Base-by-base conservation (phyloP, 192 early-diverging fungal species). In the Backusella psychrophila region DNA sequence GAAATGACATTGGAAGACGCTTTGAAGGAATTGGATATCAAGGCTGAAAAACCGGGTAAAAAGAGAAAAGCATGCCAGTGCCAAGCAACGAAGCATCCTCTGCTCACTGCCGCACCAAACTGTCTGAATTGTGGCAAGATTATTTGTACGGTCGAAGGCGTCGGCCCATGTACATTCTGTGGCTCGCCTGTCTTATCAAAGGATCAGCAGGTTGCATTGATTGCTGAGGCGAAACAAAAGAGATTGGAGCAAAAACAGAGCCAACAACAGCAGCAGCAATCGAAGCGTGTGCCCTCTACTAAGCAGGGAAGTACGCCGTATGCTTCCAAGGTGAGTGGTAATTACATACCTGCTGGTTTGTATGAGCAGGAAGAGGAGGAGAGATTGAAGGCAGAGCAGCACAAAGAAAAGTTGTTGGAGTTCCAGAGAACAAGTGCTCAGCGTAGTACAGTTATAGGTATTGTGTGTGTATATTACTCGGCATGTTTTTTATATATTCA, bases 41-140 rank as follows among this genome's bases (percentile, higher is more conserved):
- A 79, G 41, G 78, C 69, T 21, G 66, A 42, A 59, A 85, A 66
- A 78, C 82, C 7, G 75, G 74, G 76, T 42, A 80, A 79, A 29
- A 85, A 88, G 35, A 78, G 85, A 46, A 83, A 78, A 72, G 69
- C 81, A 52, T 88, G 87, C 49, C 79, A 86, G 21, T 88, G 87
- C 66, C 83, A 86, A 39, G 89, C 89, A 6, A 89, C 86, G 0
- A 86, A 85, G 46, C 89, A 90, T 77, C 77, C 80, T 31, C 66
- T 90, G 36, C 74, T 89, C 12, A 85, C 80, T 0, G 84, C 87
- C 71, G 86, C 86, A 31, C 88, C 88, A 2, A 89, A 89, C 44
- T 89, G 88, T 70, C 71, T 90, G 19, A 86, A 72, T 63, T 90
- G 89, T 77, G 89, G 89, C 3, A 88, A 88, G 72, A 90, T 90